A percentile compares a stretch with the other conserved stretches of the same genome.
phyloP scores from a whole-genome alignment of 176 grass and related monocot genomes.

The Typha latifolia region DNA sequence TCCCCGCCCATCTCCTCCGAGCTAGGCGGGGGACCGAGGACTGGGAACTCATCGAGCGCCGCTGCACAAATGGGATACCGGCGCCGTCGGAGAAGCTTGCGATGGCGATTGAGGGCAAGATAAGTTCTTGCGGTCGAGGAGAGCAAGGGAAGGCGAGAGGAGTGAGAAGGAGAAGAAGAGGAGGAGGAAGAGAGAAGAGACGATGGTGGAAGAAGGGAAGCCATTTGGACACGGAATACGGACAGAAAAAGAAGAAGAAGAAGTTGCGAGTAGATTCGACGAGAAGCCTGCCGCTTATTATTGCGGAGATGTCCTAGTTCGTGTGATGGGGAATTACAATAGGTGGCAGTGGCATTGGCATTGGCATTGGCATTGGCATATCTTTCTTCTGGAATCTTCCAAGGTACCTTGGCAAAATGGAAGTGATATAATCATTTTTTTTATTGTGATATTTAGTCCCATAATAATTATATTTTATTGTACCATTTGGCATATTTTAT shows the following conservation, averaged over 20 bases:
- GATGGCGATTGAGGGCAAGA: background rate
- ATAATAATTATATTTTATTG: no score
- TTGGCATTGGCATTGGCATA: no score
- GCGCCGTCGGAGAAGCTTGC: background rate
- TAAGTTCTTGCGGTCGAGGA: background rate
- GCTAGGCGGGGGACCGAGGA: background rate
- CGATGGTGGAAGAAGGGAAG: constrained; percentile 11
- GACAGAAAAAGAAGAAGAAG: no score
- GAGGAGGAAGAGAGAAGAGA: constrained; percentile 30
- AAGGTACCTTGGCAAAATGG: no score
- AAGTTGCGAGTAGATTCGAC: background rate
- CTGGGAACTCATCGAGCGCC: background rate
- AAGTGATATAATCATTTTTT: no score
- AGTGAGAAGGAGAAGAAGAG: constrained; percentile 17
- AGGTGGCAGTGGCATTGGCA: no score
- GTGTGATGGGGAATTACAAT: no score
- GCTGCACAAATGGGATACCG: background rate
- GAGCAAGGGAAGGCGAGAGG: background rate
- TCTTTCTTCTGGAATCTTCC: no score
- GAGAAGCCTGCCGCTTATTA: constrained; percentile 22
- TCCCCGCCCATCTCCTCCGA: background rate
- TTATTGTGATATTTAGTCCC: no score
- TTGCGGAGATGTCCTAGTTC: background rate
- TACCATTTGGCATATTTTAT: no score
- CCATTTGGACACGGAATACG: background rate